Percentiles rank a stretch among this genome's conserved stretches.
phyloP scores from a whole-genome alignment of 139 green algal genomes.

The Chlorella sp. region DNA sequence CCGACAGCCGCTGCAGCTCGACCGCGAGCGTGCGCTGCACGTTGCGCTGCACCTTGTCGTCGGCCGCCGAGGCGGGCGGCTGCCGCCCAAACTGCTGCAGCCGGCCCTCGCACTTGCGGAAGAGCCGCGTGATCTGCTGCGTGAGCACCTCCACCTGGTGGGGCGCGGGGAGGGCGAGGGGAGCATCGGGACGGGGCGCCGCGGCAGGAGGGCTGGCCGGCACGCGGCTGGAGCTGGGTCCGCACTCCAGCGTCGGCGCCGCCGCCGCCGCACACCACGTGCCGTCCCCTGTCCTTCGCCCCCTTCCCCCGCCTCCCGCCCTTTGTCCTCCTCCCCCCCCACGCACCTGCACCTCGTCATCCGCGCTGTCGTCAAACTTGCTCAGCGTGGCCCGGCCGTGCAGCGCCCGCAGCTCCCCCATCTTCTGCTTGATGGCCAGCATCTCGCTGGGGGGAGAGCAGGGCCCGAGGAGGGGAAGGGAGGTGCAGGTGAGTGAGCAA shows the following conservation, averaged over 20 bases:
- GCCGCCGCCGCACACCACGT: no score
- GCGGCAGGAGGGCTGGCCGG: no score
- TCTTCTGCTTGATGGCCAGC: constrained; percentile 57
- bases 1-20: constrained; percentile 80
- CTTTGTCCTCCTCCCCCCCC: no score
- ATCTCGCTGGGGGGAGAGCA: constrained; percentile 49
- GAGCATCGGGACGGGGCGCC: no score
- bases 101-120: constrained; percentile 54
- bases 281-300: no score
- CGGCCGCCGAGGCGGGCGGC: constrained; percentile 24
- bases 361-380: constrained; percentile 60
- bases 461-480: no score
- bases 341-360: constrained; percentile 51
- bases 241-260: background rate
- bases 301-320: no score
- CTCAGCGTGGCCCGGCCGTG: constrained; percentile 51
- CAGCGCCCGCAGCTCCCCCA: constrained; percentile 53
- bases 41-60: constrained; percentile 52
- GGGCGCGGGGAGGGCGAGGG: background rate
- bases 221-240: no score
- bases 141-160: constrained; percentile 48
- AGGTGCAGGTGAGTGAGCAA: no score
- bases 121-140: constrained; percentile 63
- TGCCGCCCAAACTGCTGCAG: constrained; percentile 51
- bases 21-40: constrained; percentile 80